Base-by-base conservation (phyloP, 202 grass and related monocot species). In the Schoenoplectus tabernaemontani region DNA sequence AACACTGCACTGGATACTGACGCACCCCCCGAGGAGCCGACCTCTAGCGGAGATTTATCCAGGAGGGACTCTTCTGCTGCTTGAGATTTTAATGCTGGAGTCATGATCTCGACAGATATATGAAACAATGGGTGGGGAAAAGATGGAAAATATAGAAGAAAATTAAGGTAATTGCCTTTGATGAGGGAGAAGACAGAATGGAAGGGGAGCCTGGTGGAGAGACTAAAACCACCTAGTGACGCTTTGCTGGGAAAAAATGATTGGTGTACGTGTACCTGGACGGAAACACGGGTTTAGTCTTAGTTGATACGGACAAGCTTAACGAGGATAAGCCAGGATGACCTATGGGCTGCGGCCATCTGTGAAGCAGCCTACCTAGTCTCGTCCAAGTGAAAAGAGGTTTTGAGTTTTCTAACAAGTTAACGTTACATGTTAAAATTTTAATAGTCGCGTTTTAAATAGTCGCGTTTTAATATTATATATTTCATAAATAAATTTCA, bases 1-100 rank as follows among this genome's bases (percentile, higher is more conserved):
- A 92, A 98, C 84, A 97, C 91, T 77, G 87, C 95, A 62, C 89
- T 58, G 48, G 83, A 76, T 13, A 90, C 81, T 30, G 89, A 90
- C 34, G 82, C 89, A 41, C 68, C 77, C 9, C 64, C 59, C 30
- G 7, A 53, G 34, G 47, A 37, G 6, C 57, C 51, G 32, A 64
- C 63, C 1, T 20, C 41, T 0, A 19, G 24, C 1, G 82, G 59
- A 69, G 80, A 68, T 80, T 92, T 70, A 32, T 83, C 85, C 3
- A 94, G 86, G 19, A 97, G 86, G 33, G 91, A 86, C n/a, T 81
- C 83, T 16, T 10, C 41, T 0, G 12, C 9, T 41, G 77, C 64
- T 44, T 58, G 68, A 19, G 28, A 79, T 36, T 77, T 81, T 68
- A 58, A 37, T 56, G 58, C 8, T 8, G 78, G 24, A 33, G 33